Evolutionary conservation across 192 early-diverging fungal genomes (phyloP), one percentile per base, ranked within the genome.

Genomic region (Lobulomyces angularis): DNA sequence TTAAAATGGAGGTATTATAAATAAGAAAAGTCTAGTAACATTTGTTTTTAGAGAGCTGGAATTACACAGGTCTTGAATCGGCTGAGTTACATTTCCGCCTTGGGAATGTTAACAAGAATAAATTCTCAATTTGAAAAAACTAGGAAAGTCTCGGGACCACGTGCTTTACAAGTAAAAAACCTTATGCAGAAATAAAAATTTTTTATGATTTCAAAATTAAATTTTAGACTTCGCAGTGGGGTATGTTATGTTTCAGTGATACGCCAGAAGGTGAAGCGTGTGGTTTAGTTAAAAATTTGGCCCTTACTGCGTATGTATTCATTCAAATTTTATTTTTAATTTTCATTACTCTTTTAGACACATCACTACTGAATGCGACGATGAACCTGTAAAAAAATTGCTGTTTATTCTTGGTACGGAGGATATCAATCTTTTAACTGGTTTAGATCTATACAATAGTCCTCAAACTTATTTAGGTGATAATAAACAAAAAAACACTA

Each of bases 1-100:
- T 98, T 74, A 95, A 90, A 62, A 95, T 98, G 91, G 94, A 98
- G n/a, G n/a, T n/a, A n/a, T n/a, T n/a, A n/a, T n/a, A n/a, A n/a
- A n/a, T n/a, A n/a, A n/a, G n/a, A n/a, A n/a, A n/a, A n/a, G n/a
- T n/a, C n/a, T n/a, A n/a, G n/a, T n/a, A n/a, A n/a, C n/a, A n/a
- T n/a, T n/a, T n/a, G n/a, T n/a, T n/a, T n/a, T n/a, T n/a, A n/a
- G 53, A 73, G 89, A 8, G 86, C 90, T 8, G 94, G 94, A 25
- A 86, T 98, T 32, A 98, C 91, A 5, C 94, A 98, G 37, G 90
- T 95, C 2, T 61, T 98, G 33, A 82, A 81, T 28, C 83, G 94
- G 9, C 59, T 98, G 25, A 84, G 81, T 51, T 98, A 91, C 50
- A 86, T 98, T 41, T 78, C 85, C 0, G 91, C 91, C 0, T 58